These are phyloP conservation scores for Wickerhamiella parazyma DNA, from an alignment of 805 yeast species.

Conservation along the genomic window DNA sequence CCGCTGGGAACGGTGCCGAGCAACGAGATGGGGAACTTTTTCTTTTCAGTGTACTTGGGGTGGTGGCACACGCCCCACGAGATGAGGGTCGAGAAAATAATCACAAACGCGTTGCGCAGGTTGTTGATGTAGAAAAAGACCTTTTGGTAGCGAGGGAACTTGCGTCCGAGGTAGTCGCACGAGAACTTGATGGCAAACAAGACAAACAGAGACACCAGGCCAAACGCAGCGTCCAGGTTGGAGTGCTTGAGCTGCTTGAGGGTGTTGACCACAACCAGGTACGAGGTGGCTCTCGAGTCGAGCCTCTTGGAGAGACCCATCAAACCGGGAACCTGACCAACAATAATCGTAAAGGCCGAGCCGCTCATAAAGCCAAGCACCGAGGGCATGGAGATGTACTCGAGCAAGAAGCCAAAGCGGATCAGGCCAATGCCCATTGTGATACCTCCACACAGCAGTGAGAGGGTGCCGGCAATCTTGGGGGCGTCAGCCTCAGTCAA, in stretches of 20 bases:
- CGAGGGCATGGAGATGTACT: slow-evolving; percentile 80
- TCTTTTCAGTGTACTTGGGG: slow-evolving; percentile 28
- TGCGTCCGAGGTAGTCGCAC: slow-evolving; percentile 46
- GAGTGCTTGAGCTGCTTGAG: slow-evolving; percentile 59
- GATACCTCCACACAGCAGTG: slow-evolving; percentile 75
- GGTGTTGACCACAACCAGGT: slow-evolving; percentile 53
- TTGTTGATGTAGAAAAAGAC: slow-evolving; percentile 59
- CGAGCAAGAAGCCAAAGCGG: slow-evolving; percentile 77
- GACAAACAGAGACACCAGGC: slow-evolving; percentile 59
- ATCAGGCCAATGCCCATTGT: slow-evolving; percentile 71
- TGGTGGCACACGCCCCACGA: slow-evolving; percentile 61
- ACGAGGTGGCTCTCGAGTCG: slow-evolving; percentile 61
- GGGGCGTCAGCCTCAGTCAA: slow-evolving; percentile 38
- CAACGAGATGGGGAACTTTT: slow-evolving; percentile 39
- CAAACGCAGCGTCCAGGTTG: slow-evolving; percentile 77
- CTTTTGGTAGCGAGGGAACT: slow-evolving; percentile 45
- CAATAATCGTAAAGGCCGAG: slow-evolving; percentile 68
- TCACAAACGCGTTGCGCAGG: slow-evolving; percentile 67
- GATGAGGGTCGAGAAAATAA: slow-evolving; percentile 69
- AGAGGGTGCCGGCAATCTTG: slow-evolving; percentile 63
- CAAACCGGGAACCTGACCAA: slow-evolving; percentile 77
- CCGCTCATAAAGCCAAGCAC: slow-evolving; percentile 94
- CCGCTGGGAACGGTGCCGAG: slow-evolving; percentile 78
- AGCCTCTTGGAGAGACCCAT: slow-evolving; percentile 58
- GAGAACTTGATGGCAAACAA: slow-evolving; percentile 58